A percentile compares a stretch with the other conserved stretches of the same genome.
phyloP scores from a whole-genome alignment of 805 yeast genomes.

The Candida hungchunana region DNA sequence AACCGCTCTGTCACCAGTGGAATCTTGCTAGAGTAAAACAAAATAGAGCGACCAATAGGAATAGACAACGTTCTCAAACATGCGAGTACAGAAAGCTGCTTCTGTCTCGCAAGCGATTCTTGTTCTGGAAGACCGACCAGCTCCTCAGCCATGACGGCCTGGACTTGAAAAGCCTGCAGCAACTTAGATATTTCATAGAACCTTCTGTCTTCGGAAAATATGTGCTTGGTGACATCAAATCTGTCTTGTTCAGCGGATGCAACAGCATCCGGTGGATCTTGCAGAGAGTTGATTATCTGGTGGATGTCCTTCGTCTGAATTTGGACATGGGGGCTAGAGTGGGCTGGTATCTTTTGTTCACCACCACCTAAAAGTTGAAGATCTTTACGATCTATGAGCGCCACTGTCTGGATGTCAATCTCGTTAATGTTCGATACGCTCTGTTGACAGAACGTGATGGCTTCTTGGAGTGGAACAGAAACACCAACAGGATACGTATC shows the following conservation, averaged over 20 bases:
- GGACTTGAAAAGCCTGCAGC: conserved; percentile 66
- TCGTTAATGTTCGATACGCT: conserved; percentile 49
- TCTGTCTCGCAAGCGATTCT: conserved; percentile 49
- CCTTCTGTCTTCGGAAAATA: conserved; percentile 75
- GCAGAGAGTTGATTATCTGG: conserved; percentile 35
- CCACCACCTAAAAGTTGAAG: conserved; percentile 29
- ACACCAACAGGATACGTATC: conserved; percentile 76
- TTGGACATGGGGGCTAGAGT: conserved; percentile 1
- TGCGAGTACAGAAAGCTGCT: conserved; percentile 54
- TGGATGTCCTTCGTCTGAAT: conserved; percentile 36
- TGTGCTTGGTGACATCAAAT: conserved; percentile 59
- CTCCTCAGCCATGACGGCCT: conserved; percentile 37
- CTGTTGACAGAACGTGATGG: conserved; percentile 51
- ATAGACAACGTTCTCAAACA: conserved; percentile 70
- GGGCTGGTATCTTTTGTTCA: background rate
- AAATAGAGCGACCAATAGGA: conserved; percentile 75
- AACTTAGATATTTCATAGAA: conserved; percentile 71
- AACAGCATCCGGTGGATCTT: conserved; percentile 42
- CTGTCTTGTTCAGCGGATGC: conserved; percentile 69
- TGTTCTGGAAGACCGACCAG: conserved; percentile 43
- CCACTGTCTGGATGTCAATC: conserved; percentile 37
- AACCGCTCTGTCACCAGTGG: conserved; percentile 86
- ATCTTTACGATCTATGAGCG: conserved; percentile 67
- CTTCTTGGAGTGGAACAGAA: conserved; percentile 59
- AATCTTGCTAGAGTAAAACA: conserved; percentile 59